Conservation (phyloP, 2,329 filamentous ascomycete species). For the Phyllosticta capitalensis region DNA sequence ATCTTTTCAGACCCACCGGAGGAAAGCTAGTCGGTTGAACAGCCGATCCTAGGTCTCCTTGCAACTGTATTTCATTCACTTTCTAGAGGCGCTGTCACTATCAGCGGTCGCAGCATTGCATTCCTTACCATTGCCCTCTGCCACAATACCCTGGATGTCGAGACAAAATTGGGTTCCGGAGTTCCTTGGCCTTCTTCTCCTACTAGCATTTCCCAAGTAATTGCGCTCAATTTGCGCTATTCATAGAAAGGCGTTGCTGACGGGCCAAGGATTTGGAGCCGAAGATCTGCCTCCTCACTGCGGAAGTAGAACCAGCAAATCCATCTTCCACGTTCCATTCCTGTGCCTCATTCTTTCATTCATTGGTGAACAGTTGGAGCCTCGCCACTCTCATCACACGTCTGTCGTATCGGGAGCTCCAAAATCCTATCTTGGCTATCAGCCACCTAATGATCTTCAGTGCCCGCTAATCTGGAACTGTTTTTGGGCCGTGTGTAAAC, state of each 20-base stretch:
- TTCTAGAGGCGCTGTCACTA: conserved; percentile 8
- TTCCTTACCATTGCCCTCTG: conserved; percentile 3
- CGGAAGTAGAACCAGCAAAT: neutral
- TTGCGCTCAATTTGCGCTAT: neutral
- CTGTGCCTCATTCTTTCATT: neutral
- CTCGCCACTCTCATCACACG: neutral
- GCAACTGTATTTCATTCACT: conserved; percentile 8
- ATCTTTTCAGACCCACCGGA: conserved; percentile 31
- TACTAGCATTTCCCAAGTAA: neutral
- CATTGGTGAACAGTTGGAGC: neutral
- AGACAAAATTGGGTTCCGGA: conserved; percentile 8
- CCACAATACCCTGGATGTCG: conserved; percentile 6
- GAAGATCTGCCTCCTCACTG: neutral
- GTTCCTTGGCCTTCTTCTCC: neutral
- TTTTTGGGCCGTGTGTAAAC: neutral
- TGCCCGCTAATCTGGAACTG: neutral
- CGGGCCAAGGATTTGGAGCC: neutral
- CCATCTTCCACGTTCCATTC: neutral
- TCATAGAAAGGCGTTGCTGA: neutral
- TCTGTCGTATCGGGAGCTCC: neutral
- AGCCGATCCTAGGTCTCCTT: conserved; percentile 6
- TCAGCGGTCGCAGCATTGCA: conserved; percentile 4
- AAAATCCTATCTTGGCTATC: neutral
- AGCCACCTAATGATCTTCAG: neutral
- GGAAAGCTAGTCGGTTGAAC: conserved; percentile 14